Evolutionary conservation across 2,329 filamentous ascomycete species (phyloP), one percentile per base, ranked within the genome.

Genomic region (Nothopassalora personata): DNA sequence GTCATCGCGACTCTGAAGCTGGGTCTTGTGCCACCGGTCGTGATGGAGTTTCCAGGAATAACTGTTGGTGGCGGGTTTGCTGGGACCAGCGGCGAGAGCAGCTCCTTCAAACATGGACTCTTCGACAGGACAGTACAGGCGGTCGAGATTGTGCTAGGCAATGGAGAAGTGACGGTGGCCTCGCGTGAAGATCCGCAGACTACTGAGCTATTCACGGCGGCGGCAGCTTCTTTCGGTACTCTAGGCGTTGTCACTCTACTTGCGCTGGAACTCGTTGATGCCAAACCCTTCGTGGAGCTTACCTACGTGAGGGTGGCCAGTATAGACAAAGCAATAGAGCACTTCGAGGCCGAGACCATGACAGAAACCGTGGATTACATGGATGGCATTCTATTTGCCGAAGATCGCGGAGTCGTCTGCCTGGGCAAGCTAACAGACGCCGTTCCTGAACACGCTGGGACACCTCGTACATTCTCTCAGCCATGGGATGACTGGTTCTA

Each of bases 1-100:
- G 80, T 88, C 0, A 77, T 80, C 54, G 82, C 79, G 0, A 85
- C 85, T 0, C 65, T 86, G 50, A 70, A 73, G 6, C 67, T 83
- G 48, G 80, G 80, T 0, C 74, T 88, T 0, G 72, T 89, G 1
- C 85, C 81, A 0, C 81, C 80, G 0, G 84, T 89, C 0, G 85
- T 89, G 3, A 87, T 88, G 82, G 86, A 89, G 65, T 86, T 89
- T 55, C 85, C 86, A 0, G 84, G 85, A 0, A 89, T 89, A 62
- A 89, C 86, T 0, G 82, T 81, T 0, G 86, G 86, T 10, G 86
- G 86, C 1, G 85, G 83, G 0, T 88, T 86, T 68, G 79, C 83
- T 0, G 86, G 86, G 0, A 87, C 85, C 0, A 81, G 82, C 0
- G 86, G 85, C 1, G 86, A 89, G 68, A 87, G 84, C 68, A 84